These are phyloP conservation scores for Russula compacta DNA, from an alignment of 768 basidiomycete genomes.

Conservation along the genomic window DNA sequence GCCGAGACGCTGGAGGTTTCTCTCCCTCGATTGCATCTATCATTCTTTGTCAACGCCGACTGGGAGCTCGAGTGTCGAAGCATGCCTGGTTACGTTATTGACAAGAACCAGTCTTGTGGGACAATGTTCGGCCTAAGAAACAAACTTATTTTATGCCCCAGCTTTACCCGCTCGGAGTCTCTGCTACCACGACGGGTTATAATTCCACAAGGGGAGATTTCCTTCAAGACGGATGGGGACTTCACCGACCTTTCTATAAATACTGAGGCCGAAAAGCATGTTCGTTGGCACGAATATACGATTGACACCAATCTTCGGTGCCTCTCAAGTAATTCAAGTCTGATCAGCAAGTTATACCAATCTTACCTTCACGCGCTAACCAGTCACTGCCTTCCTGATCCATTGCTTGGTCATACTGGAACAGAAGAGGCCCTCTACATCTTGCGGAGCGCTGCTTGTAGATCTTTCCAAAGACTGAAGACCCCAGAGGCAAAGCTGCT, in stretches of 20 bases:
- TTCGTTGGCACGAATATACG: conserved; percentile 25
- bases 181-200: not conserved
- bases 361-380: conserved; percentile 40
- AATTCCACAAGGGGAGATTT: conserved; percentile 3
- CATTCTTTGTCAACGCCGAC: conserved; percentile 30
- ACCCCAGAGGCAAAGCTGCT: not conserved
- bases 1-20: conserved; percentile 16
- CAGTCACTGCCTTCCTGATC: conserved; percentile 35
- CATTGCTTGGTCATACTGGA: conserved; percentile 36
- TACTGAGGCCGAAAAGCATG: not conserved
- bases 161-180: not conserved
- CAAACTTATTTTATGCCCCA: conserved; percentile 21
- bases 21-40: conserved; percentile 35
- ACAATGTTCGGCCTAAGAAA: conserved; percentile 37
- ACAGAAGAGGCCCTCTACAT: conserved; percentile 36
- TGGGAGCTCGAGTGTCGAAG: conserved; percentile 32
- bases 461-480: conserved; percentile 33
- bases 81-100: conserved; percentile 36
- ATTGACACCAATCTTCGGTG: conserved; percentile 28
- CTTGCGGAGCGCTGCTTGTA: conserved; percentile 30
- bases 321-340: conserved; percentile 23
- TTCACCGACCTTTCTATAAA: not conserved
- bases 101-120: conserved; percentile 33
- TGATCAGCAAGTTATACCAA: conserved; percentile 29
- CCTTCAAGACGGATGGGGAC: not conserved